Evolutionary conservation across 495 filamentous ascomycete species (phyloP).

Genomic region (Chaetomium fimeti): DNA sequence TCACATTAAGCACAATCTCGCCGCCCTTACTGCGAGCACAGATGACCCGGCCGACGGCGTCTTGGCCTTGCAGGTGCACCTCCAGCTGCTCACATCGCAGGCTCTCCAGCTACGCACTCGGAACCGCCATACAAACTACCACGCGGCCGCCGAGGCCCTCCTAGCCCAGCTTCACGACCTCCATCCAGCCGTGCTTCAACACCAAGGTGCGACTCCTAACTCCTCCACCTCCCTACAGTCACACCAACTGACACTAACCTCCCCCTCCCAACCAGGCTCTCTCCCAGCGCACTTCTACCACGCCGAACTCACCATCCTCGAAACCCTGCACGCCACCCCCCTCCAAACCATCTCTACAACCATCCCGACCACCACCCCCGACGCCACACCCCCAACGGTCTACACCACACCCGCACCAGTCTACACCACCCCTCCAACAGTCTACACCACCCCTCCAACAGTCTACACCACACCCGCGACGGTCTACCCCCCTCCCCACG

Average conservation of each 20-base stretch:
- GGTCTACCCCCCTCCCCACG: not conserved
- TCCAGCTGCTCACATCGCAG: slow-evolving; percentile 42
- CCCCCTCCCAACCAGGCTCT: not conserved
- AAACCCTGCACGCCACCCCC: not conserved
- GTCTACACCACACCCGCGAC: not conserved
- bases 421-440: slow-evolving; percentile 34
- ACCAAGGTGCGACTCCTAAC: not conserved
- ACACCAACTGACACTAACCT: not conserved
- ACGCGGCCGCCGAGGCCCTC: not conserved
- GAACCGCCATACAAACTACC: not conserved
- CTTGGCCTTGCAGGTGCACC: slow-evolving; percentile 47
- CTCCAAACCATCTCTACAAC: not conserved
- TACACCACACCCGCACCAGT: slow-evolving; percentile 14
- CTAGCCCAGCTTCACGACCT: not conserved
- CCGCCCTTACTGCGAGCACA: slow-evolving; percentile 24
- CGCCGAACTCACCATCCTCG: not conserved
- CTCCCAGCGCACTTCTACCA: not conserved
- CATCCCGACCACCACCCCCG: not conserved
- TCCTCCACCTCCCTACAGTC: too few species aligned
- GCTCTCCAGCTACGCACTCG: slow-evolving; percentile 19
- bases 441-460: not conserved
- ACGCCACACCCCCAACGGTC: not conserved
- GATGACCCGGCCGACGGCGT: slow-evolving; percentile 44
- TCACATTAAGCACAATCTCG: slow-evolving; percentile 41
- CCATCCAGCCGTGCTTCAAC: not conserved